phyloP scores from a whole-genome alignment of 805 yeast species.

The Clavispora santaluciae region DNA sequence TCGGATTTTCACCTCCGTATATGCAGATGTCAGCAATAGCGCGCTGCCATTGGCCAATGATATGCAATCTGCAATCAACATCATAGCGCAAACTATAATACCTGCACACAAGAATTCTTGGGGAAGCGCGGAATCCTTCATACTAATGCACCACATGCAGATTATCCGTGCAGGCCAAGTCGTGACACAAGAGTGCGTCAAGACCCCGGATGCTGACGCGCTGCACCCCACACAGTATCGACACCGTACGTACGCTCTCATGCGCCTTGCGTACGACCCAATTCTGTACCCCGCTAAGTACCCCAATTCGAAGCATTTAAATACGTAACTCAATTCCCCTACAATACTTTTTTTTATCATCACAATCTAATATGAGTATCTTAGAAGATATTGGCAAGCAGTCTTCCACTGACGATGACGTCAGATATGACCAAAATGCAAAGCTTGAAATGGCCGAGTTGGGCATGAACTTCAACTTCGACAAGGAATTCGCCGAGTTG shows the following conservation, averaged over 20 bases:
- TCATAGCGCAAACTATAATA: neutral
- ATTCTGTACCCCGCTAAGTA: neutral
- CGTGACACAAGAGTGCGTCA: neutral
- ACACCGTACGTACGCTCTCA: neutral
- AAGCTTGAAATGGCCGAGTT: conserved; percentile 25
- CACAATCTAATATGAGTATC: conserved; percentile 10
- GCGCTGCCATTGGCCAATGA: neutral
- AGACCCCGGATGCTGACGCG: neutral
- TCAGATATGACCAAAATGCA: conserved; percentile 14
- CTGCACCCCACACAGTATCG: neutral
- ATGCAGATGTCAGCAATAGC: neutral
- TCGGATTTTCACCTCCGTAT: neutral
- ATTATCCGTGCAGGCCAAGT: neutral
- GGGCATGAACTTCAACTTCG: conserved; percentile 32
- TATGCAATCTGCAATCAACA: neutral
- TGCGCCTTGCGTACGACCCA: neutral
- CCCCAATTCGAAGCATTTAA: neutral
- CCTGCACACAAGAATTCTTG: no score
- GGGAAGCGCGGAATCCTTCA: no score
- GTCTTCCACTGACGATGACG: conserved; percentile 8
- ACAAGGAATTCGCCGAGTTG: conserved; percentile 29
- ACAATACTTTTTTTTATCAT: neutral
- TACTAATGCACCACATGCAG: neutral
- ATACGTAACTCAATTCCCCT: neutral
- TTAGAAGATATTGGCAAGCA: conserved; percentile 16